Evolutionary conservation across 495 filamentous ascomycete genomes (phyloP), one percentile per base, ranked within the genome.

Genomic region (Barbatosphaeria neglecta): DNA sequence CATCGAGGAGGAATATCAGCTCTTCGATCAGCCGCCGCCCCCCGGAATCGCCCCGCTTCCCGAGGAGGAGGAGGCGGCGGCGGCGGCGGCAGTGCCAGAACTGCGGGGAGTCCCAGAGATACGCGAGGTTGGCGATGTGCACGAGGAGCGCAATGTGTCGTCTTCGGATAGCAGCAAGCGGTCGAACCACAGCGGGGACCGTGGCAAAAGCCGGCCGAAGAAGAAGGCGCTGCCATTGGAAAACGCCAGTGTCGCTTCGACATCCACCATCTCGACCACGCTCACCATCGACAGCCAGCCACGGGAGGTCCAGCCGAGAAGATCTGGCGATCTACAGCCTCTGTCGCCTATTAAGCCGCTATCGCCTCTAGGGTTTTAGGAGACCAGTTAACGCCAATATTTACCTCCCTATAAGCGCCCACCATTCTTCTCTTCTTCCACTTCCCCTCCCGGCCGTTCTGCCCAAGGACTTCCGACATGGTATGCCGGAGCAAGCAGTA

Each of bases 261-360:
- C 52, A 37, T 64, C 62, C 50, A 59, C 57, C 9, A 53, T 59
- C 35, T 62, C 68, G 38, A 67, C 69, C 9, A 68, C 64, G 10
- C 53, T 74, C 25, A 69, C 69, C 4, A 57, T 65, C 45, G 55
- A 57, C 41, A 64, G 66, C 42, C 65, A 70, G 16, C n/a, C n/a
- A n/a, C 57, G 61, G 24, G 64, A 71, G 19, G 59, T 61, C 16
- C 54, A 58, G 10, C 61, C 55, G 23, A 58, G 60, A 33, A 50
- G 56, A 45, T 58, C 61, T 1, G 58, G 62, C 37, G 67, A 72
- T 28, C 17, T 77, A 41, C 63, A 70, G 22, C 72, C 72, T 6
- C 67, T 90, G n/a, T 84, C 81, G 28, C 84, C 84, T 6, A 76
- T 82, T 49, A 73, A 76, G 54, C 85, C 85, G 22, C 67, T 88